Conservation (phyloP, 805 yeast genomes). For the Wickerhamomyces chaumierensis region DNA sequence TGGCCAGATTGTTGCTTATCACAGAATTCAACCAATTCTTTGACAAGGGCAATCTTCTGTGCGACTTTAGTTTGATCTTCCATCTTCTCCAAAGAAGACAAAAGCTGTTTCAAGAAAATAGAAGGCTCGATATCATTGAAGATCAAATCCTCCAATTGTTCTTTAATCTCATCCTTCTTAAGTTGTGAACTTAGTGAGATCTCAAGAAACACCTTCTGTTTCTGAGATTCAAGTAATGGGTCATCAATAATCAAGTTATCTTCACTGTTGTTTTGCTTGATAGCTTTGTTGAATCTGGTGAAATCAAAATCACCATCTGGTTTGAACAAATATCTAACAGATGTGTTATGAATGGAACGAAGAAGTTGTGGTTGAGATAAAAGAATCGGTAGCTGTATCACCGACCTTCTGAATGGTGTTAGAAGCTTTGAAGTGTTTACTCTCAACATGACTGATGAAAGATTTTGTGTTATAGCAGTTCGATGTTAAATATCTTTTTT, state of each 20-base stretch:
- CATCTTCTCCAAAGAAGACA: constrained; percentile 5
- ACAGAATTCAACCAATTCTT: constrained; percentile 7
- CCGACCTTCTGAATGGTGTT: background rate
- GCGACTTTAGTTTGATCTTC: constrained; percentile 1
- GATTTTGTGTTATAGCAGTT: background rate
- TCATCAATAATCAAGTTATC: constrained; percentile 4
- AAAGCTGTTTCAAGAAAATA: constrained; percentile 8
- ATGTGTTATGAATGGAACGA: background rate
- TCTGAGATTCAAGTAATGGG: constrained; percentile 1
- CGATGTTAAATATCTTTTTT: too few relatives aligned
- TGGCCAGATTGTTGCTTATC: constrained; percentile 4
- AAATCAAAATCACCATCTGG: constrained; percentile 12
- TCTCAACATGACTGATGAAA: background rate
- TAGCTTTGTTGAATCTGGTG: constrained; percentile 9
- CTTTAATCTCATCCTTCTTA: constrained; percentile 5
- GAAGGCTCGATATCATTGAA: constrained; percentile 9
- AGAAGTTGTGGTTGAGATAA: constrained; percentile 2
- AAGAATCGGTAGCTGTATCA: background rate
- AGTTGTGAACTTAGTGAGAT: constrained; percentile 7
- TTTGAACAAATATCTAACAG: constrained; percentile 4
- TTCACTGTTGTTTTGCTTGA: constrained; percentile 7
- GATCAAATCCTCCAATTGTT: constrained; percentile 6
- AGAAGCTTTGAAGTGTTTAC: background rate
- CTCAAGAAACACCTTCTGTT: constrained; percentile 9
- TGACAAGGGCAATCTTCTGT: constrained; percentile 5